These are phyloP conservation scores for Cercospora janseana DNA, from an alignment of 2,329 filamentous ascomycete species.

Conservation along the genomic window DNA sequence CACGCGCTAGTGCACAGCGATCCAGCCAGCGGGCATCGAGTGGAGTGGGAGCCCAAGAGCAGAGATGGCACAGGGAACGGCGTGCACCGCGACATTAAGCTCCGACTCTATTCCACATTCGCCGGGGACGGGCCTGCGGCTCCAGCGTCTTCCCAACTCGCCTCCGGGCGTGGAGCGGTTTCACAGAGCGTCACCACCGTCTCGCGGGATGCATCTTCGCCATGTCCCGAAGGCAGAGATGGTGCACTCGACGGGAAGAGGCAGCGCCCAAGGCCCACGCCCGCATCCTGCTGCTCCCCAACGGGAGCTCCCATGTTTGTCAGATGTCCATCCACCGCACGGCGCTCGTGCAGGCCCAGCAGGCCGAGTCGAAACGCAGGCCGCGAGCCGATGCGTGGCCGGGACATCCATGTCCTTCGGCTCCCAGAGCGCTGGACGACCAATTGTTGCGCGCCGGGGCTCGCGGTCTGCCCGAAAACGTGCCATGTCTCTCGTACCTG, in stretches of 20 bases:
- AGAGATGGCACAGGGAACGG: slow-evolving; percentile 15
- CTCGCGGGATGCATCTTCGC: not conserved
- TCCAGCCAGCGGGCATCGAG: slow-evolving; percentile 17
- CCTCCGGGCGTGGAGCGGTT: slow-evolving; percentile 16
- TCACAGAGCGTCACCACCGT: slow-evolving; percentile 10
- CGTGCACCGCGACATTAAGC: slow-evolving; percentile 10
- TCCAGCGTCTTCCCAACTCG: slow-evolving; percentile 9
- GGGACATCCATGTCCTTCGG: slow-evolving; percentile 4
- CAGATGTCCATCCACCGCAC: slow-evolving; percentile 6
- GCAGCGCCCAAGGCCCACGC: too few species aligned
- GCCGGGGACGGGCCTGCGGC: slow-evolving; percentile 18
- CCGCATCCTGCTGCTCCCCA: too few species aligned
- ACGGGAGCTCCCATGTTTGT: slow-evolving; percentile 8
- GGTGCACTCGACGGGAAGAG: too few species aligned
- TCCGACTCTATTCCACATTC: slow-evolving; percentile 17
- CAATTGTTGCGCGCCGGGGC: slow-evolving; percentile 10
- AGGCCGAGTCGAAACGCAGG: slow-evolving; percentile 5
- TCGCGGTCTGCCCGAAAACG: slow-evolving; percentile 7
- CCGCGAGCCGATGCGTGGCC: slow-evolving; percentile 13
- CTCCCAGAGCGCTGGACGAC: slow-evolving; percentile 12
- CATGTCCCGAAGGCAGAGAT: too few species aligned
- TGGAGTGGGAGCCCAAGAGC: slow-evolving; percentile 14
- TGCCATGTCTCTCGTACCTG: slow-evolving; percentile 18
- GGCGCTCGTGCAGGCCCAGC: not conserved
- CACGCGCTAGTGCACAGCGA: slow-evolving; percentile 21